Percentiles rank a stretch among this genome's conserved stretches.
These are phyloP conservation scores for Filosporella fistucella DNA, from an alignment of 495 filamentous ascomycete genomes.

Conservation along the genomic window DNA sequence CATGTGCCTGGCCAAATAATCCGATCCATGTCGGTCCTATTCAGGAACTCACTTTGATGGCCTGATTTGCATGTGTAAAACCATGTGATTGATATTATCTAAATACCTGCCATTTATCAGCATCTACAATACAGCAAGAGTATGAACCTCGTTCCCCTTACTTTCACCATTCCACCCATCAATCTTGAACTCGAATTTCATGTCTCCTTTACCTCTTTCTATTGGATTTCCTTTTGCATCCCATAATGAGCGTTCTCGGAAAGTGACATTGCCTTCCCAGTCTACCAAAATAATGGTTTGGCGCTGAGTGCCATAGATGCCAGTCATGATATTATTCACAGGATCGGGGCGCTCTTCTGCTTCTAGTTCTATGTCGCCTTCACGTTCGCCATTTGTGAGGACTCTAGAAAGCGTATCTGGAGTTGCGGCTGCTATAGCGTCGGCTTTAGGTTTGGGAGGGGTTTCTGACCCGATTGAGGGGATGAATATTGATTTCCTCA, in stretches of 20 bases:
- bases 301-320: conserved; percentile 87
- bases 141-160: conserved; percentile 20
- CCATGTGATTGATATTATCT: too few species aligned
- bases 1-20: too few species aligned
- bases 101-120: conserved; percentile 18
- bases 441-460: conserved; percentile 20
- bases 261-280: conserved; percentile 69
- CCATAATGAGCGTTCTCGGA: conserved; percentile 79
- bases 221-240: conserved; percentile 61
- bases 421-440: conserved; percentile 17
- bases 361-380: conserved; percentile 21
- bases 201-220: conserved; percentile 54
- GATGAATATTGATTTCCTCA: conserved; percentile 81
- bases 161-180: conserved; percentile 38
- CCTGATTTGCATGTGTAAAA: too few species aligned
- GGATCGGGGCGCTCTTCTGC: conserved; percentile 26
- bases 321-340: conserved; percentile 41
- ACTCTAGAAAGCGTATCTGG: conserved; percentile 19
- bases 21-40: too few species aligned
- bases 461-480: conserved; percentile 59
- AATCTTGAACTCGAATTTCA: conserved; percentile 59
- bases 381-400: conserved; percentile 23
- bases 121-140: conserved; percentile 17
- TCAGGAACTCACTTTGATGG: too few species aligned
- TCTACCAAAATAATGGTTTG: conserved; percentile 84